Base-by-base conservation (phyloP, 163 green algal genomes). In the Volvox carteri region DNA sequence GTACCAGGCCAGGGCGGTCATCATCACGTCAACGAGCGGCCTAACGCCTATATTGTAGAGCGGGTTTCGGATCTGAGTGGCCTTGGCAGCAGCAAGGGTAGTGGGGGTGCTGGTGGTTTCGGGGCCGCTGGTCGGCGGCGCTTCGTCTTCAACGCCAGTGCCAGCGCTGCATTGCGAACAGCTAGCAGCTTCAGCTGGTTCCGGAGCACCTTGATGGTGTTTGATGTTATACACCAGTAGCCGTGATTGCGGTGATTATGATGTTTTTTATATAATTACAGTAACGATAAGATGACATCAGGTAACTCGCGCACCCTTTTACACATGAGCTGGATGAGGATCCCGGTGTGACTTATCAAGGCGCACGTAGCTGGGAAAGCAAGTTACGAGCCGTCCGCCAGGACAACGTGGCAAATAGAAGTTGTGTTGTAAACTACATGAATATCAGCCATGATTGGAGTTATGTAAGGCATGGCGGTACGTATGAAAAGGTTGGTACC, bases 171-270 rank as follows among this genome's bases (percentile, higher is more conserved):
- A 19, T 62, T 87, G 44, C 80, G 80, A 1, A 18, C 18, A 1
- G 62, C 62, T 18, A 56, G 39, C 62, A 79, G 62, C n/a, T 77
- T 87, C 42, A 7, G 5, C 30, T 87, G 80, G 80, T 87, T 87
- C 80, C 52, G 30, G 30, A 87, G 78, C 80, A 87, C 80, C 14
- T 28, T 87, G 11, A 56, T 87, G 80, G 80, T 87, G 46, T 87
- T 87, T 87, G 80, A 87, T 46, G 25, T 68, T 21, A n/a, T 86
- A 5, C n/a, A 46, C n/a, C 33, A 50, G 67, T 76, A 37, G 37
- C 60, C 60, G 60, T 58, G 60, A 72, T 72, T 72, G 12, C 60
- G 23, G n/a, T 72, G 23, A 35, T 72, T 35, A 72, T 41, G 23
- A 72, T 30, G 52, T 62, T 62, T 62, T 18, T 72, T 19, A 30